These are phyloP conservation scores for Annulohypoxylon bovei DNA, from an alignment of 495 filamentous ascomycete genomes.

Conservation along the genomic window DNA sequence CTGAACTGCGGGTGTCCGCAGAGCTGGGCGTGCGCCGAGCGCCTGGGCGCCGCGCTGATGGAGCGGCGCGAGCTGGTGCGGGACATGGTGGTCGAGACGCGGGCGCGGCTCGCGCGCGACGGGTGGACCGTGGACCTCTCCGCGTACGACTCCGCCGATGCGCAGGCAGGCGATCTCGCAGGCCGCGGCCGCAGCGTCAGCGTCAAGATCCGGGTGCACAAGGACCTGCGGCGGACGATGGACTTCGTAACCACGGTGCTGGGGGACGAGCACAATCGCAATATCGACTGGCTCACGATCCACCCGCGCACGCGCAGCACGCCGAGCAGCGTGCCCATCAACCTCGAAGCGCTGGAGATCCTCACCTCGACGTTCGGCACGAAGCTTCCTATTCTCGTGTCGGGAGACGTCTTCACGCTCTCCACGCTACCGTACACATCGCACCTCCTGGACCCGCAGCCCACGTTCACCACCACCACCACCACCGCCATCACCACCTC, in stretches of 20 bases:
- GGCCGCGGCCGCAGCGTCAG: conserved; percentile 59
- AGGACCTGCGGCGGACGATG: conserved; percentile 62
- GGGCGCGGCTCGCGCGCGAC: conserved; percentile 53
- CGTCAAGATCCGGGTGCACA: conserved; percentile 73
- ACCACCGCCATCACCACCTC: conserved; percentile 35
- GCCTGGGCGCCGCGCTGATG: conserved; percentile 72
- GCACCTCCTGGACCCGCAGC: conserved; percentile 40
- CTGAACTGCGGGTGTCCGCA: conserved; percentile 78
- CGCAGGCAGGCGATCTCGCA: no score
- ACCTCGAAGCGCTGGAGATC: conserved; percentile 66
- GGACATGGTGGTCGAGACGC: conserved; percentile 65
- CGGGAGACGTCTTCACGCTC: conserved; percentile 69
- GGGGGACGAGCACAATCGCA: conserved; percentile 53
- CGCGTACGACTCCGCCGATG: conserved; percentile 48
- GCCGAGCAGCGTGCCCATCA: conserved; percentile 64
- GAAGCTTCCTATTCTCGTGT: conserved; percentile 65
- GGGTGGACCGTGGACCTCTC: conserved; percentile 54
- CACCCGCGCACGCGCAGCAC: conserved; percentile 68
- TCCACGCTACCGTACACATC: conserved; percentile 56
- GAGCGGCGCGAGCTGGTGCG: conserved; percentile 65
- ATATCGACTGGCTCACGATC: conserved; percentile 70
- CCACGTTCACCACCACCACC: conserved; percentile 39
- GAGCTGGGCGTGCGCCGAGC: conserved; percentile 71
- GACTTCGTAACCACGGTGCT: conserved; percentile 63
- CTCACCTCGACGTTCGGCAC: conserved; percentile 58